These are phyloP conservation scores for Beauveria rudraprayagi DNA, from an alignment of 2,329 filamentous ascomycete species.

Conservation along the genomic window DNA sequence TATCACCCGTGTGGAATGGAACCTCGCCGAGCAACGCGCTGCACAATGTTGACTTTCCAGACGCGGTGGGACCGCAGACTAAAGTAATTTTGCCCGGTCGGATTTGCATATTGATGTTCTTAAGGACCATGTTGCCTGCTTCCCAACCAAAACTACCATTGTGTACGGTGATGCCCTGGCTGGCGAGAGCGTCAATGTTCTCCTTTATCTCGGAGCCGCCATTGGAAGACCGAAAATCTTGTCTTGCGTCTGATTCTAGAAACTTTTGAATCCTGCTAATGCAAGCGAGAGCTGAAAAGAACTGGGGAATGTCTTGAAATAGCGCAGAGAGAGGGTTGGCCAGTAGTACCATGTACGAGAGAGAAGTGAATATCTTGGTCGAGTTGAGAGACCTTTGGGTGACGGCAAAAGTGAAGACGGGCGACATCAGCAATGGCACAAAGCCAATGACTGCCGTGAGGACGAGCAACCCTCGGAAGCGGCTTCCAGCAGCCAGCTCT, in stretches of 20 bases:
- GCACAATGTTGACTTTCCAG: constrained; percentile 17
- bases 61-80: constrained; percentile 27
- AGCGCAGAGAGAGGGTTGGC: constrained; percentile 10
- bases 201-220: too few species aligned
- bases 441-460: constrained; percentile 18
- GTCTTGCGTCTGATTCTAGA: constrained; percentile 11
- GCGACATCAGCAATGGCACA: constrained; percentile 24
- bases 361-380: constrained; percentile 16
- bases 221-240: background rate
- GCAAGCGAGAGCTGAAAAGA: constrained; percentile 8
- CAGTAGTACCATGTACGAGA: constrained; percentile 17
- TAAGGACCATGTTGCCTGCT: constrained; percentile 14
- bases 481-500: constrained; percentile 16
- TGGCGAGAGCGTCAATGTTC: too few species aligned
- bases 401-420: constrained; percentile 18
- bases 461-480: constrained; percentile 14
- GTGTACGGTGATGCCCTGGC: too few species aligned
- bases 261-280: constrained; percentile 11
- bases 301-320: constrained; percentile 8
- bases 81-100: constrained; percentile 13
- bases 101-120: constrained; percentile 16
- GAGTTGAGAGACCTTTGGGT: constrained; percentile 14
- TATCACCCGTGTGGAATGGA: too few species aligned
- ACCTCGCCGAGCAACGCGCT: background rate
- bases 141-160: constrained; percentile 20